Conservation (phyloP, 768 basidiomycete genomes). For the Tylopilus intermedius region DNA sequence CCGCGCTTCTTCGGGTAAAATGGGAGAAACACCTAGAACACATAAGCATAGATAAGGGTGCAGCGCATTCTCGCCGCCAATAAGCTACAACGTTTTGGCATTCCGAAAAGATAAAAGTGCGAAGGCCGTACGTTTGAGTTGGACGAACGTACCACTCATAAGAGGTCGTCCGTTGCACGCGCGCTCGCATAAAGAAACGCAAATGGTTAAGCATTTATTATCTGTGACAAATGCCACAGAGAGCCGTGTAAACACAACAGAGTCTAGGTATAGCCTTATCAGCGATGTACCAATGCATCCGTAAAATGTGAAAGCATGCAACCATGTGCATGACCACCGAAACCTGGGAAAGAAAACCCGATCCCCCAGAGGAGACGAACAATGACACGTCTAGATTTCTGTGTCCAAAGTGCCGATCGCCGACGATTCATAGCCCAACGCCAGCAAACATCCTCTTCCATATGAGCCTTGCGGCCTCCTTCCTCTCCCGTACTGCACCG, state of each 20-base stretch:
- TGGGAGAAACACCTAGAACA: no score
- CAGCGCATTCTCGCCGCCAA: no score
- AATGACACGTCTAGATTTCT: neutral
- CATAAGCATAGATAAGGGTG: no score
- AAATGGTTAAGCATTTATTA: no score
- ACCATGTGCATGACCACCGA: neutral
- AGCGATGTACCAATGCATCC: neutral
- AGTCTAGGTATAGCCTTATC: neutral
- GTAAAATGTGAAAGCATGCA: neutral
- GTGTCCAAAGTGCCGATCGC: neutral
- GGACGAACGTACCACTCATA: no score
- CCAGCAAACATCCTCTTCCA: slow-evolving; percentile 32
- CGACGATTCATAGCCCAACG: slow-evolving; percentile 16
- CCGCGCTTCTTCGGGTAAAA: no score
- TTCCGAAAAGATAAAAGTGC: no score
- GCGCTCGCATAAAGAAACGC: no score
- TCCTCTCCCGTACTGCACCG: slow-evolving; percentile 44
- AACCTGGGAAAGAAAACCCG: neutral
- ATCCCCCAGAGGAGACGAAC: neutral
- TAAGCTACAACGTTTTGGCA: no score
- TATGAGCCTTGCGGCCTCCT: slow-evolving; percentile 23
- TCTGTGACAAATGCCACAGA: no score
- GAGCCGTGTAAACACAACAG: neutral
- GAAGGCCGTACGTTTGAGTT: no score
- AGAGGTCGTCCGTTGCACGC: no score